Evolutionary conservation across 352 stramenopile genomes (phyloP).

Genomic region (Thalassiosira delicatula): DNA sequence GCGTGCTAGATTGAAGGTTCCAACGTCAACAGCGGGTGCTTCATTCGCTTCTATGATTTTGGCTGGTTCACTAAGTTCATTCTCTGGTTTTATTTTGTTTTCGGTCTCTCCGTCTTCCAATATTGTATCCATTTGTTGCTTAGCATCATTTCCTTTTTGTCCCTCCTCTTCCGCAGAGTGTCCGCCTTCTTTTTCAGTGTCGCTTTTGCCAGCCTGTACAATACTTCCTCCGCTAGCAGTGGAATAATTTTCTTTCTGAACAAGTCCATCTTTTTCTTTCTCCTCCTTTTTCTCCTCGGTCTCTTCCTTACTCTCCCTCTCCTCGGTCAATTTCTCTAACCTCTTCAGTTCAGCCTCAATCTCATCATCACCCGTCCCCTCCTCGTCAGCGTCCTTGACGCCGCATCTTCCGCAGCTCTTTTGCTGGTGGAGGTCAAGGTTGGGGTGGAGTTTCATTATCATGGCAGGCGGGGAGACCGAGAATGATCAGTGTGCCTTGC

Average conservation of each 20-base stretch:
- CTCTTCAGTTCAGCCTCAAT: neutral
- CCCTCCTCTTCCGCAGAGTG: too few species aligned
- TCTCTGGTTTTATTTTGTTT: neutral
- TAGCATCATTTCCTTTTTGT: neutral
- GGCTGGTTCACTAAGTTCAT: neutral
- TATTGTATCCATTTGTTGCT: neutral
- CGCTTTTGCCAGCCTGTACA: too few species aligned
- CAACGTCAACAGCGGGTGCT: neutral
- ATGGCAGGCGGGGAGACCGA: too few species aligned
- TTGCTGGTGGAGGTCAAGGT: too few species aligned
- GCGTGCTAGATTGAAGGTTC: constrained; percentile 39
- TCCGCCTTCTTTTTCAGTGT: too few species aligned
- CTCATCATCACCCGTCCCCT: neutral
- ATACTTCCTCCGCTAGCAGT: too few species aligned
- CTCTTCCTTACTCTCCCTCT: too few species aligned
- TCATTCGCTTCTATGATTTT: neutral
- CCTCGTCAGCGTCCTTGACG: constrained; percentile 12
- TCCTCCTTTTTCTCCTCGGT: constrained; percentile 9
- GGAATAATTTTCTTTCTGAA: neutral
- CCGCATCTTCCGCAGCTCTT: constrained; percentile 20
- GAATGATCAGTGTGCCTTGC: too few species aligned
- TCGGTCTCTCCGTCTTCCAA: neutral
- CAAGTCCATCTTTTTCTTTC: neutral
- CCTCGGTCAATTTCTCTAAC: neutral
- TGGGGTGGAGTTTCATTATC: too few species aligned